Evolutionary conservation across 2,329 filamentous ascomycete species (phyloP), one percentile per base, ranked within the genome.

Genomic region (Parastagonospora avenae): DNA sequence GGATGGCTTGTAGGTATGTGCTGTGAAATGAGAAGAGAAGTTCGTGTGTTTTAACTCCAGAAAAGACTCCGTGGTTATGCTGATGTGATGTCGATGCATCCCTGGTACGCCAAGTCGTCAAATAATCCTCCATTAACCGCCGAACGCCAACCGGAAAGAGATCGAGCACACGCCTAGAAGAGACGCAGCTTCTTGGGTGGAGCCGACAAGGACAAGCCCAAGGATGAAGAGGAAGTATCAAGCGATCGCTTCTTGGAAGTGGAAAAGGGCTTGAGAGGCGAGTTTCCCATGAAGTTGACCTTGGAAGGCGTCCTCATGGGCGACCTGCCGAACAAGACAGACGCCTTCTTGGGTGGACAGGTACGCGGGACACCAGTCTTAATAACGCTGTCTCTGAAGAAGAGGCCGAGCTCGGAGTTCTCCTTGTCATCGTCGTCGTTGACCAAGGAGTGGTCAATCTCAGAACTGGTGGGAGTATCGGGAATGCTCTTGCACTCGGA

Each of bases 281-380:
- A 63, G 19, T 65, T 50, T n/a, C 46, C 46, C 19, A 71, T 63
- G 39, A 60, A 62, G 30, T 50, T 61, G 14, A 80, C 78, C 63
- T 84, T 84, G 1, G 81, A 80, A 1, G 82, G 82, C 1, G 81
- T 83, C 62, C 80, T 67, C 42, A 68, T 77, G 48, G 82, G 80
- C 2, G 79, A 73, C 71, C 70, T 53, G 71, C 69, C 32, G 29
- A 66, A 52, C 8, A 66, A 54, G 44, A 60, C 62, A 27, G 55
- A 52, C 4, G 62, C 56, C 51, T 63, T 67, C 55, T 64, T 67
- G 35, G 63, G 55, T 2, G 61, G 63, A 14, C 57, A 52, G 14
- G 63, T 62, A 72, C 75, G 54, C 76, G 46, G 46, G 3, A 75
- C 19, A 76, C 67, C 54, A 76, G 78, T 59, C 76, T 81, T 15